Evolutionary conservation across 169 alveolate genomes (phyloP).

Genomic region (Theileria annulata): DNA sequence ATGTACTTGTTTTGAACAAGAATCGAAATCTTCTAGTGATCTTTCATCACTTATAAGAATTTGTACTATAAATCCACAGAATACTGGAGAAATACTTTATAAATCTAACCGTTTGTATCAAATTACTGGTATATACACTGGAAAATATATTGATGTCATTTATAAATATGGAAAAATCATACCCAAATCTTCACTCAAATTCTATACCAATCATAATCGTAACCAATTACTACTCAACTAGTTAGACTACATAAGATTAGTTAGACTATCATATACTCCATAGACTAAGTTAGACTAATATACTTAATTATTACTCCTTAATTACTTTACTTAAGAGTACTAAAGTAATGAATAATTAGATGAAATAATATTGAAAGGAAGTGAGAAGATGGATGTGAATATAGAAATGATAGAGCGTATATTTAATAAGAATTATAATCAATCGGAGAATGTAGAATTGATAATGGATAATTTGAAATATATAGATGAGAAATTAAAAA

Average conservation of each 20-base stretch:
- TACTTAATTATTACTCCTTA: no score
- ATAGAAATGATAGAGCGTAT: constrained; percentile 29
- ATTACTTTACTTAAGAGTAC: no score
- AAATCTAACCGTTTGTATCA: background rate
- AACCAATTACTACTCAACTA: background rate
- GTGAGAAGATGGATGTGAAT: constrained; percentile 35
- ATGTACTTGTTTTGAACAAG: constrained; percentile 4
- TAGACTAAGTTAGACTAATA: no score
- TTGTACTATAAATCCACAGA: background rate
- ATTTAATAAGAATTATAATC: constrained; percentile 27
- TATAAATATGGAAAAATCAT: constrained; percentile 21
- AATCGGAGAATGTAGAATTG: constrained; percentile 25
- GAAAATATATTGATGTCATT: background rate
- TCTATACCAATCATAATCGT: background rate
- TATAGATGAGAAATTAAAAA: constrained; percentile 29
- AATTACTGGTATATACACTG: background rate
- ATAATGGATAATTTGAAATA: constrained; percentile 30
- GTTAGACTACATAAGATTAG: no score
- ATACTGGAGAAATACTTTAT: background rate
- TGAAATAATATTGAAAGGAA: constrained; percentile 12
- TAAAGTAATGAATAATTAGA: background rate
- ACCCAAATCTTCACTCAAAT: constrained; percentile 25
- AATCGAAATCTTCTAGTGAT: constrained; percentile 21
- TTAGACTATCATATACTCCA: no score
- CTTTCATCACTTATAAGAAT: constrained; percentile 12